Base-by-base conservation (phyloP, 257 asterid genomes). In the Plectranthus barbatus region DNA sequence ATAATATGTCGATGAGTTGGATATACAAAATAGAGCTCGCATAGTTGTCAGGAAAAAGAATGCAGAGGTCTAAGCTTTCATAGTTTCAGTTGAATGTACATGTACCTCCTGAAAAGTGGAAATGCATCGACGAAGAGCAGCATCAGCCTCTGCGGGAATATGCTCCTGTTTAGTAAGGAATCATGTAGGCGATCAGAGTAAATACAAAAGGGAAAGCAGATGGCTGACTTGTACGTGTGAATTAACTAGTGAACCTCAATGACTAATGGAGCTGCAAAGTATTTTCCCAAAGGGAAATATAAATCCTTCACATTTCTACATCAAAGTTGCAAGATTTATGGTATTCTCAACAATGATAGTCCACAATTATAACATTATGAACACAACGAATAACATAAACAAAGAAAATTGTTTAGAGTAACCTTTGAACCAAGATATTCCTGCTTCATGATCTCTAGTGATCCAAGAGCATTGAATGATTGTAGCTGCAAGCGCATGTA, bases 91-190 rank as follows among this genome's bases (percentile, higher is more conserved):
- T 41, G 60, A 36, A 13, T 51, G 47, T 81, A 91, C 98, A 13
- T 51, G 47, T 81, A 91, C 98, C 95, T 80, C 88, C 70, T 75
- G 83, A 62, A 70, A 86, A 53, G 85, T 81, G 69, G 94, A 82
- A 64, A 86, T 67, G 80, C 98, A 91, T 69, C 77, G 83, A 54
- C 53, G 75, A 70, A 84, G 72, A 61, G 82, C 77, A 64, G 76
- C 76, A 68, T 78, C 85, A 36, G 77, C 85, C 66, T 79, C 85
- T 18, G 57, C 71, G 39, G 57, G 69, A 41, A 17, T 54, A 46
- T 59, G 15, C 64, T 53, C 86, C 98, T 87, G 83, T 53, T 67
- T 74, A 21, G 1, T 47, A 50, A 74, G 34, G 66, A 46, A 49
- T 6, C 36, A 33, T 21, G 54, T 24, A 51, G 45, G 19, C 60